Evolutionary conservation across 345 rosid species (phyloP), one percentile per base, ranked within the genome.

Genomic region (Laguncularia racemosa): DNA sequence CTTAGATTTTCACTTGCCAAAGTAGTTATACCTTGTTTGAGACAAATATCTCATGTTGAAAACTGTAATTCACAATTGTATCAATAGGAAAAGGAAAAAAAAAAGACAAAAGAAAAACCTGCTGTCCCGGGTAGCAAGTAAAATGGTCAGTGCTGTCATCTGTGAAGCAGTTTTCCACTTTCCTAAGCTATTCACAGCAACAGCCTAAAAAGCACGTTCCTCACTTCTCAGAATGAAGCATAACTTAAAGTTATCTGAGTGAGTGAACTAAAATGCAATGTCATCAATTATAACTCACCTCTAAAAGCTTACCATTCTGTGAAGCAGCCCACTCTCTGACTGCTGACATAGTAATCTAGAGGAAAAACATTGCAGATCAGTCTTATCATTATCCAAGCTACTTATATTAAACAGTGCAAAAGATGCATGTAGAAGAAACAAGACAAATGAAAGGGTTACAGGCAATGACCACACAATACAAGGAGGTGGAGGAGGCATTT

Each of bases 321-420:
- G 99, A 93, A 63, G 99, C 99, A 65, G 99, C 97, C 99, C 99
- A 89, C 76, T 93, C 97, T 69, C 96, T 82, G 57, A 93, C 96
- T 0, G 99, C 99, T 38, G 99, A 93, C 99, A 93, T 89, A 18
- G 99, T 89, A 71, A 93, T 93, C 99, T 93, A 73, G 7, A 33
- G 7, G 40, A 33, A 33, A 33, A 33, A 33, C 40, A 33, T 33
- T 9, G 11, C 11, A 9, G 40, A 33, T 33, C 28, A 23, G 28
- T 6, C 28, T 23, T 33, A 33, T 33, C 40, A 33, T 4, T 7
- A 33, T 33, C 40, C 40, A 33, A 33, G 40, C 9, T 33, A 33
- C 7, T 33, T 33, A 33, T 33, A 33, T 33, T 33, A 33, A 33
- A 6, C 40, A 4, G 11, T 0, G 6, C 40, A 33, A 33, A 33